phyloP scores from a whole-genome alignment of 345 rosid genomes.

The Sisymbrium altissimum region DNA sequence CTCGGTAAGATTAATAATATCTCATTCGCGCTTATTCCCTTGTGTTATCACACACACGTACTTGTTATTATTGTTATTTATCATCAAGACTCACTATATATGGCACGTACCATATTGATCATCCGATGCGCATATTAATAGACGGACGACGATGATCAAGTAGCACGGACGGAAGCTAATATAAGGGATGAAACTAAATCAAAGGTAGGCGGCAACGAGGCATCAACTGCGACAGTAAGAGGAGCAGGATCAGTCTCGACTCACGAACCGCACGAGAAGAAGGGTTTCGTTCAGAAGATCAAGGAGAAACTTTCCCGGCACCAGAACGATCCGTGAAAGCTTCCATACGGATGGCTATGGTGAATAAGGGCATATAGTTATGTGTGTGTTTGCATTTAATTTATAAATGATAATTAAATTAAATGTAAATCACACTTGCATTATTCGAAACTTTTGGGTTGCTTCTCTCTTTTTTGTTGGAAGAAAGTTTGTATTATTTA shows the following conservation, averaged over 20 bases:
- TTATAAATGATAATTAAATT: too few relatives aligned
- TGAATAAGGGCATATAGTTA: too few relatives aligned
- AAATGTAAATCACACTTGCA: not conserved
- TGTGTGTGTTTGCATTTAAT: too few relatives aligned
- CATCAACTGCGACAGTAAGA: constrained; percentile 14
- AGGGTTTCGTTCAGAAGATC: constrained; percentile 45
- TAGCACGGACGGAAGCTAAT: constrained; percentile 50
- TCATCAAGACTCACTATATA: not conserved
- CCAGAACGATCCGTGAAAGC: constrained; percentile 25
- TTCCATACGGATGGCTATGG: not conserved
- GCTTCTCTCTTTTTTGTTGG: not conserved
- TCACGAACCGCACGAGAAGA: constrained; percentile 43
- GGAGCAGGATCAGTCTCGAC: not conserved
- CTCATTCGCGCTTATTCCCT: not conserved
- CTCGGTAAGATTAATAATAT: not conserved
- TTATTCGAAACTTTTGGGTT: not conserved
- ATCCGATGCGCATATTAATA: not conserved
- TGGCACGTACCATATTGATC: not conserved
- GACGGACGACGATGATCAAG: constrained; percentile 54
- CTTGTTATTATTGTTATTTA: not conserved
- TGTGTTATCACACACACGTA: too few relatives aligned
- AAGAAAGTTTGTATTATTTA: not conserved
- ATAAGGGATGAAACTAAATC: constrained; percentile 50
- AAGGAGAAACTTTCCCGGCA: constrained; percentile 63
- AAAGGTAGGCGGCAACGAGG: constrained; percentile 31